Evolutionary conservation across 306 rosid genomes (phyloP), one percentile per base, ranked within the genome.

Genomic region (Fragaria nilgerrensis): DNA sequence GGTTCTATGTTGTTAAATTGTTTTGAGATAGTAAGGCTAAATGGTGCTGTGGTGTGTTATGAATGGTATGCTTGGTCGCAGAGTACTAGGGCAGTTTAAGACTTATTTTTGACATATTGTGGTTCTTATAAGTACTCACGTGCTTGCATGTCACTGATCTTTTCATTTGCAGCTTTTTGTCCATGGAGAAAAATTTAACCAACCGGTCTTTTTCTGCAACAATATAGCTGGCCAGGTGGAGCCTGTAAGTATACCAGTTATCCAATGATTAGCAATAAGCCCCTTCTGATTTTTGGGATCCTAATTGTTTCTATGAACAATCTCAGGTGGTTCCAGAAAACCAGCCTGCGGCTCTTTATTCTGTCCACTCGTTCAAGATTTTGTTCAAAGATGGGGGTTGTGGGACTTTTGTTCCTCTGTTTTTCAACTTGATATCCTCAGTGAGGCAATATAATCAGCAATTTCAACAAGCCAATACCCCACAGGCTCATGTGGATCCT

Each of bases 301-400:
- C 68, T 53, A 44, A 37, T 7, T 7, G 43, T 67, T 44, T 70
- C 14, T 17, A 23, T 49, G 41, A 39, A 27, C 59, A 48, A 75
- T 63, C 68, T 32, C 78, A 92, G 99, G 99, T 96, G 56, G 91
- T 92, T 70, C 98, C 97, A 37, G 93, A 86, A 77, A 89, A 88
- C 72, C 90, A 96, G 72, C 85, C 89, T 34, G 83, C 86, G 77
- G 97, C 97, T 56, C 92, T 96, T 64, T 91, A 88, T 78, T 92
- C 98, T 43, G 91, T 92, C 14, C 91, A 96, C 84, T 81, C 93
- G 16, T 91, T 96, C 66, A 96, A 92, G 91, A 91, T 92, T 78
- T 58, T 96, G 84, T 96, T 96, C 89, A 96, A 96, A 84, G 99
- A 96, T 73, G 99, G 99, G 12, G 99, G 98, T 17, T 96, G 97